Evolutionary conservation across 192 early-diverging fungal genomes (phyloP).

Genomic region (Pilobolus umbonatus): DNA sequence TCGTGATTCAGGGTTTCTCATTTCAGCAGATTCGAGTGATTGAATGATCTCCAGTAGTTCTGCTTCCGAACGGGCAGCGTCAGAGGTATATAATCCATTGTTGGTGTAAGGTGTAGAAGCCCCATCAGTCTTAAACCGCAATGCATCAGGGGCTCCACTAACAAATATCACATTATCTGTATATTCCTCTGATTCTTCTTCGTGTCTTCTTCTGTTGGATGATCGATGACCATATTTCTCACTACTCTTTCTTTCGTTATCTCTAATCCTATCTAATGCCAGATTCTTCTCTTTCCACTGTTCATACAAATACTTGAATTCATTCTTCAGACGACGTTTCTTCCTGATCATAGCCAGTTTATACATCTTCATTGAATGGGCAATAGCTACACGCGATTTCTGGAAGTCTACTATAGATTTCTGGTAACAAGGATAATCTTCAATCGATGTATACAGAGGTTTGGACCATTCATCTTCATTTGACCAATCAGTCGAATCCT

Average conservation of each 20-base stretch:
- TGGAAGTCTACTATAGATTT: conserved; percentile 29
- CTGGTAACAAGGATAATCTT: conserved; percentile 44
- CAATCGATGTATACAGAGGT: conserved; percentile 30
- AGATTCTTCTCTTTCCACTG: conserved; percentile 41
- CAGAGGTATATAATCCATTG: conserved; percentile 51
- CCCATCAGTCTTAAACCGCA: conserved; percentile 20
- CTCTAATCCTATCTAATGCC: conserved; percentile 24
- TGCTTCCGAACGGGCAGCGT: conserved; percentile 74
- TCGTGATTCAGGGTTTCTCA: conserved; percentile 65
- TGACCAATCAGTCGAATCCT: conserved; percentile 20
- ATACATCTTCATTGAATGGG: neutral
- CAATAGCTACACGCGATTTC: conserved; percentile 4
- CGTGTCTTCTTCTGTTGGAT: conserved; percentile 3
- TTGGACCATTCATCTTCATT: conserved; percentile 28
- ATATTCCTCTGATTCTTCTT: conserved; percentile 21
- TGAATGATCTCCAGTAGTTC: conserved; percentile 74
- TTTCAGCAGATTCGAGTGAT: conserved; percentile 63
- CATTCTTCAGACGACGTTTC: conserved; percentile 36
- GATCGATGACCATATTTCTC: conserved; percentile 14
- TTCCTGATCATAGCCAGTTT: conserved; percentile 30
- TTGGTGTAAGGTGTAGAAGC: conserved; percentile 23
- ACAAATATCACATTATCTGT: conserved; percentile 20
- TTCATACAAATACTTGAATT: conserved; percentile 45
- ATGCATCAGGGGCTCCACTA: conserved; percentile 18
- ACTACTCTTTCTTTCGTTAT: conserved; percentile 25